Evolutionary conservation across 148 eudicot species (phyloP).

Genomic region (Nyssa sinensis): DNA sequence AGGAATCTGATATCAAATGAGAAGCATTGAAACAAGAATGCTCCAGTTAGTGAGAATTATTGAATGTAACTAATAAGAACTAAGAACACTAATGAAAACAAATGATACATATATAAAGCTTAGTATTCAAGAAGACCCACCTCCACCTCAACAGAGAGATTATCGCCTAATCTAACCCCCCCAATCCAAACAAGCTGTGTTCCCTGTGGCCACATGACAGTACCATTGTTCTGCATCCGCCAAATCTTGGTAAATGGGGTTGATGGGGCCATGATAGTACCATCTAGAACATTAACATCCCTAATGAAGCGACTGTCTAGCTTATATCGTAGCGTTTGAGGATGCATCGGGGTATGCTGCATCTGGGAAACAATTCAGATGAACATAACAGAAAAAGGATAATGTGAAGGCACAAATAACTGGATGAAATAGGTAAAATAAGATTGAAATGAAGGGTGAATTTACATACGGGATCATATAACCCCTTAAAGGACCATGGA

Average conservation of each 20-base stretch:
- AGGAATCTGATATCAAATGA: conserved; percentile 39
- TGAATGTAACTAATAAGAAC: neutral
- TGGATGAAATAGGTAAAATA: neutral
- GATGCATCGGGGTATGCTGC: conserved; percentile 15
- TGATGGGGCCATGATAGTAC: conserved; percentile 69
- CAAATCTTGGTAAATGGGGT: conserved; percentile 85
- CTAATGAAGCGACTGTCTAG: conserved; percentile 65
- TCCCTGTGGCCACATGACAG: conserved; percentile 55
- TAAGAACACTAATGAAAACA: neutral
- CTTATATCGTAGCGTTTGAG: conserved; percentile 32
- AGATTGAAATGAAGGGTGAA: neutral
- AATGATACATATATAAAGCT: neutral
- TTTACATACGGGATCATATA: conserved; percentile 34
- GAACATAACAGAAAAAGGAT: neutral
- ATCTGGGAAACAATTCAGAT: neutral
- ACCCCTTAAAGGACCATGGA: conserved; percentile 23
- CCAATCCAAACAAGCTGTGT: conserved; percentile 69
- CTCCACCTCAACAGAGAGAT: conserved; percentile 48
- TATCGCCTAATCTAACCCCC: conserved; percentile 52
- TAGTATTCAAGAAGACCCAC: conserved; percentile 19
- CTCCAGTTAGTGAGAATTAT: neutral
- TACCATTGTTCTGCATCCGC: conserved; percentile 80
- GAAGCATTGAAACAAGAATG: neutral
- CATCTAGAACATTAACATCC: conserved; percentile 71
- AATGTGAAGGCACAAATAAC: neutral